These are phyloP conservation scores for Cenococcum geophilum DNA, from an alignment of 495 filamentous ascomycete species.

Conservation along the genomic window DNA sequence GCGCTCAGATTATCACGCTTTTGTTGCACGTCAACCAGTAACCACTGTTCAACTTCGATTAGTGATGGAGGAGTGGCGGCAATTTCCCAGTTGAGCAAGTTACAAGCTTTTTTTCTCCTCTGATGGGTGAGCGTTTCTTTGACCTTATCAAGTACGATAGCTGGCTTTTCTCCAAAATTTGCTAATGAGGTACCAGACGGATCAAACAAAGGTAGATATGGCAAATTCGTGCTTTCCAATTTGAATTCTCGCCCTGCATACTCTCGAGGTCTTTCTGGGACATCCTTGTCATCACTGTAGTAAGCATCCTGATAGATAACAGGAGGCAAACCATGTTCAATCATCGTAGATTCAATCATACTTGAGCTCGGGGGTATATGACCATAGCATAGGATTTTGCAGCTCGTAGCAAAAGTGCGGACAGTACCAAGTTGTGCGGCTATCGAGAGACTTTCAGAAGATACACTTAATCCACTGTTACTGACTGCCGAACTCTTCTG, in stretches of 20 bases:
- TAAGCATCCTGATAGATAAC: constrained; percentile 80
- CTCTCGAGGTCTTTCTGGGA: constrained; percentile 70
- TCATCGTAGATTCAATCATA: constrained; percentile 35
- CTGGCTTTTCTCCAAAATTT: constrained; percentile 49
- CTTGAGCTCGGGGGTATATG: constrained; percentile 33
- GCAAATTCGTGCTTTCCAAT: constrained; percentile 64
- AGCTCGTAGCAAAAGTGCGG: not conserved
- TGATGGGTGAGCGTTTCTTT: constrained; percentile 48
- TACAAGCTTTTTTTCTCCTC: constrained; percentile 48
- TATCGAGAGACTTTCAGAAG: constrained; percentile 15
- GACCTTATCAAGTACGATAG: constrained; percentile 43
- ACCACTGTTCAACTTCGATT: constrained; percentile 66
- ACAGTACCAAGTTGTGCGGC: constrained; percentile 3
- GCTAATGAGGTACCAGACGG: constrained; percentile 51
- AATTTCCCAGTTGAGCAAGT: constrained; percentile 60
- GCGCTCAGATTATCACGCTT: not conserved
- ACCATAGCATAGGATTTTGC: constrained; percentile 32
- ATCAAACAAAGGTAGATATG: constrained; percentile 77
- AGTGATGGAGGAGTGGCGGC: constrained; percentile 60
- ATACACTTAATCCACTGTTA: constrained; percentile 5
- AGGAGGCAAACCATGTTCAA: constrained; percentile 38
- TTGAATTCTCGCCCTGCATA: constrained; percentile 88
- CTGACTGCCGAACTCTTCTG: constrained; percentile 18
- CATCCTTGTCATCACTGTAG: constrained; percentile 81
- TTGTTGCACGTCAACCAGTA: constrained; percentile 38